Conservation (phyloP, 2,329 filamentous ascomycete species). For the Nemania sp. region DNA sequence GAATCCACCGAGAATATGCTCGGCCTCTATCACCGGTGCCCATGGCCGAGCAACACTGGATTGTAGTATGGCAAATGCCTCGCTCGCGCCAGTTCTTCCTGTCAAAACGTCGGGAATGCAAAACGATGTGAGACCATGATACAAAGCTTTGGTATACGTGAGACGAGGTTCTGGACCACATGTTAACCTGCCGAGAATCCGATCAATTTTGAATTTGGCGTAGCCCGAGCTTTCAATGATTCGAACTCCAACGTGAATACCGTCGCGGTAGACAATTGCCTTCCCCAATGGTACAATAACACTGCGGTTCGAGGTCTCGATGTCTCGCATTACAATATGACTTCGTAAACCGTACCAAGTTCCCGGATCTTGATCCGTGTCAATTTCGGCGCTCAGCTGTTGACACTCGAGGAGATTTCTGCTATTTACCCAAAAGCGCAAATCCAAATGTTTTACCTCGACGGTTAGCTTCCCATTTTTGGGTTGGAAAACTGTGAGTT, state of each 20-base stretch:
- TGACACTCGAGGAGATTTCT: constrained; percentile 48
- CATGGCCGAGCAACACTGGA: constrained; percentile 57
- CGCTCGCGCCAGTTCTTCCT: constrained; percentile 48
- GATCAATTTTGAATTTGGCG: constrained; percentile 15
- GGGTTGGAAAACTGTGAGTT: constrained; percentile 54
- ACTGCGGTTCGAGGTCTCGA: constrained; percentile 47
- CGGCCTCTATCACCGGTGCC: constrained; percentile 38
- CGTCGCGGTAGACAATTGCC: constrained; percentile 32
- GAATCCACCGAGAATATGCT: constrained; percentile 29
- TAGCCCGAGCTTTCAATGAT: constrained; percentile 4
- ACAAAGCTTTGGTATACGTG: constrained; percentile 18
- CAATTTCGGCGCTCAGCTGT: constrained; percentile 57
- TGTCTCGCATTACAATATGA: constrained; percentile 59
- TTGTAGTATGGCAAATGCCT: constrained; percentile 54
- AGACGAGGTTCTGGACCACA: constrained; percentile 21
- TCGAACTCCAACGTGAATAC: constrained; percentile 24
- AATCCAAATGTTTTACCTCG: constrained; percentile 55
- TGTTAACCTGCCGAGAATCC: constrained; percentile 11
- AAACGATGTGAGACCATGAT: constrained; percentile 22
- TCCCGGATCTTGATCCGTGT: constrained; percentile 61
- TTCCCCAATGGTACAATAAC: constrained; percentile 58
- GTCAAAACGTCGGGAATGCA: constrained; percentile 17
- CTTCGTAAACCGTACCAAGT: constrained; percentile 62
- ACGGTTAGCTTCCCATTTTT: constrained; percentile 42
- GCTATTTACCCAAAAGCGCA: constrained; percentile 56